A percentile compares a stretch with the other conserved stretches of the same genome.
Evolutionary conservation across 139 green algal species (phyloP).

Genomic region (Gonium pectorale): DNA sequence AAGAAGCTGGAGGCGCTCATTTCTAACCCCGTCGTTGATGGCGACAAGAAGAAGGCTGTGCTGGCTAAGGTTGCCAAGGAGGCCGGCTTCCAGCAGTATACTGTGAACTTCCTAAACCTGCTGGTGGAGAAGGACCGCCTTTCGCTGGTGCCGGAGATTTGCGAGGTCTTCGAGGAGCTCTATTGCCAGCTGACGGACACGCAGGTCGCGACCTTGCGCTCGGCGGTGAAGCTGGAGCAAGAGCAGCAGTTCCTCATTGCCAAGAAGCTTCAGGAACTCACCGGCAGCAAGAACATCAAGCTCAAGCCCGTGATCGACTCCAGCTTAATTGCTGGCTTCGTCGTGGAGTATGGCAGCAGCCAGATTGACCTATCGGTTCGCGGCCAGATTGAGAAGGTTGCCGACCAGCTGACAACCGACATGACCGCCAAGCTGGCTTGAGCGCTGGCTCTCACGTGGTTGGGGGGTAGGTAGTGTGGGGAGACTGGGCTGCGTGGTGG

Average conservation of each 20-base stretch:
- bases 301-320: conserved; percentile 96
- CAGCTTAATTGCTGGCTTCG: conserved; percentile 95
- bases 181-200: conserved; percentile 98
- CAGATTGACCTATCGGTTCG: conserved; percentile 98
- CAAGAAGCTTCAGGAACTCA: conserved; percentile 99
- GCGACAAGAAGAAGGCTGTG: conserved; percentile 92
- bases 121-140: conserved; percentile 94
- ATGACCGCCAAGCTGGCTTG: conserved; percentile 52
- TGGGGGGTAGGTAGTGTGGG: no score
- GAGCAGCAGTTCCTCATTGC: conserved; percentile 99
- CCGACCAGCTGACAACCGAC: conserved; percentile 52
- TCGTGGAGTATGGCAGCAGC: conserved; percentile 93
- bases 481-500: no score
- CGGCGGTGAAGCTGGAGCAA: conserved; percentile 97
- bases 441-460: no score
- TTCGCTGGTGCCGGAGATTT: conserved; percentile 86
- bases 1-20: conserved; percentile 84
- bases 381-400: conserved; percentile 90
- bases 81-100: conserved; percentile 80
- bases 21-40: conserved; percentile 86
- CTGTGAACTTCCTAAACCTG: conserved; percentile 97
- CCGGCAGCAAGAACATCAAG: conserved; percentile 99
- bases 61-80: conserved; percentile 88
- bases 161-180: conserved; percentile 90
- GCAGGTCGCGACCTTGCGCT: conserved; percentile 93